Percentiles rank a stretch among this genome's conserved stretches.
These are phyloP conservation scores for Cordyceps militaris DNA, from an alignment of 2,329 filamentous ascomycete genomes.

Conservation along the genomic window DNA sequence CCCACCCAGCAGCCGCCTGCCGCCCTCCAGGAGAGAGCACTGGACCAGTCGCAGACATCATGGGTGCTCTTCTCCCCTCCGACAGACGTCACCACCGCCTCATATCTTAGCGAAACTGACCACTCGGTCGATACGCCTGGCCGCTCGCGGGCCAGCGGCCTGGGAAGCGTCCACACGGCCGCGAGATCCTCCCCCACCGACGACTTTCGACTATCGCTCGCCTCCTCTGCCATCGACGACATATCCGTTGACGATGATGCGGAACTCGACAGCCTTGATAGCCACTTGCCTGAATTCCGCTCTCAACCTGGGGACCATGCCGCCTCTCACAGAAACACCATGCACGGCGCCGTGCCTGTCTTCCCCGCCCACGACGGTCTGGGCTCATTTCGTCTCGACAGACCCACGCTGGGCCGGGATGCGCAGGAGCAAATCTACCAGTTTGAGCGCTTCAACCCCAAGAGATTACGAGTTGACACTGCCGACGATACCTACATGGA, in stretches of 20 bases:
- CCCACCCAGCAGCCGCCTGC: slow-evolving; percentile 23
- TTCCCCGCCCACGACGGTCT: slow-evolving; percentile 90
- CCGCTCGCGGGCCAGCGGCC: slow-evolving; percentile 68
- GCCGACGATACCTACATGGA: slow-evolving; percentile 43
- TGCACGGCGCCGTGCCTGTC: slow-evolving; percentile 53
- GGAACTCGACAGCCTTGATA: slow-evolving; percentile 89
- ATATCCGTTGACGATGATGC: slow-evolving; percentile 54
- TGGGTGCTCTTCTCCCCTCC: slow-evolving; percentile 92
- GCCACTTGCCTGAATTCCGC: slow-evolving; percentile 82
- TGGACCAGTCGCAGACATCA: slow-evolving; percentile 69
- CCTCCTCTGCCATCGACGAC: slow-evolving; percentile 31
- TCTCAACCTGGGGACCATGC: slow-evolving; percentile 39
- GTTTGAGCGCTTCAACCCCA: slow-evolving; percentile 78
- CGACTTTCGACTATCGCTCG: slow-evolving; percentile 34
- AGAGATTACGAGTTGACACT: slow-evolving; percentile 50
- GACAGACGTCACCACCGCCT: slow-evolving; percentile 55
- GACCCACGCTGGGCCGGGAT: slow-evolving; percentile 43
- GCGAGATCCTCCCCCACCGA: slow-evolving; percentile 51
- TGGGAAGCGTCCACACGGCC: slow-evolving; percentile 68
- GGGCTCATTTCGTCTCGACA: slow-evolving; percentile 69
- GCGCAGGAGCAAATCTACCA: slow-evolving; percentile 83
- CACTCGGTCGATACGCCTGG: slow-evolving; percentile 58
- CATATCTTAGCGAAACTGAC: slow-evolving; percentile 62
- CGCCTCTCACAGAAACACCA: slow-evolving; percentile 19
- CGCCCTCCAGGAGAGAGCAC: slow-evolving; percentile 24